Conservation (phyloP, 225 moss, liverwort and hornwort genomes). For the Takakia lepidozioides region DNA sequence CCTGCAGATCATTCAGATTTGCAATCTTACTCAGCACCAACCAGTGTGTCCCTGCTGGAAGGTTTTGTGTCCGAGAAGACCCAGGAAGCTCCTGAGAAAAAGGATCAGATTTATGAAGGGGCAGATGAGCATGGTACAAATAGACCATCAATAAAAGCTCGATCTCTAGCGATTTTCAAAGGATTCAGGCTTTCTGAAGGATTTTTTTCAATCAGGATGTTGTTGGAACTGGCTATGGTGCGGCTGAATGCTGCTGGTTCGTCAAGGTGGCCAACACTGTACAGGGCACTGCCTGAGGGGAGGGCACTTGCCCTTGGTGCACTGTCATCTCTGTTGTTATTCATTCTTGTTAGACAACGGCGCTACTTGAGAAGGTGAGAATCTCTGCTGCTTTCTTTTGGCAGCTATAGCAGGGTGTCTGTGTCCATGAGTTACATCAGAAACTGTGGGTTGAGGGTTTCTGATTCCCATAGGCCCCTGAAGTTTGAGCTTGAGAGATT, state of each 20-base stretch:
- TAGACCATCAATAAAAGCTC: constrained; percentile 13
- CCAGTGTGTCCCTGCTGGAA: constrained; percentile 7
- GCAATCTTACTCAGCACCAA: constrained; percentile 6
- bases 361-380: constrained; percentile 42
- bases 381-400: background rate
- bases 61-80: constrained; percentile 14
- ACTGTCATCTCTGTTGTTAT: constrained; percentile 36
- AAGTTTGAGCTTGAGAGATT: no score
- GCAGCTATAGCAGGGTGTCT: background rate
- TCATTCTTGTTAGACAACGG: constrained; percentile 45
- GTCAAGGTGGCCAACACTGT: constrained; percentile 14
- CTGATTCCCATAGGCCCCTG: no score
- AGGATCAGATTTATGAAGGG: constrained; percentile 10
- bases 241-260: constrained; percentile 31
- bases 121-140: constrained; percentile 13
- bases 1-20: constrained; percentile 8
- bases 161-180: constrained; percentile 32
- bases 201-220: constrained; percentile 50
- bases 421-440: background rate
- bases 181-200: constrained; percentile 42
- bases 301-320: constrained; percentile 41
- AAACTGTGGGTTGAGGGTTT: no score
- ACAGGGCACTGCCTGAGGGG: constrained; percentile 20
- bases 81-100: constrained; percentile 15
- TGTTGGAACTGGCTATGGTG: constrained; percentile 55